Conservation (phyloP, 495 filamentous ascomycete genomes). For the Hapsidospora chrysogenum region DNA sequence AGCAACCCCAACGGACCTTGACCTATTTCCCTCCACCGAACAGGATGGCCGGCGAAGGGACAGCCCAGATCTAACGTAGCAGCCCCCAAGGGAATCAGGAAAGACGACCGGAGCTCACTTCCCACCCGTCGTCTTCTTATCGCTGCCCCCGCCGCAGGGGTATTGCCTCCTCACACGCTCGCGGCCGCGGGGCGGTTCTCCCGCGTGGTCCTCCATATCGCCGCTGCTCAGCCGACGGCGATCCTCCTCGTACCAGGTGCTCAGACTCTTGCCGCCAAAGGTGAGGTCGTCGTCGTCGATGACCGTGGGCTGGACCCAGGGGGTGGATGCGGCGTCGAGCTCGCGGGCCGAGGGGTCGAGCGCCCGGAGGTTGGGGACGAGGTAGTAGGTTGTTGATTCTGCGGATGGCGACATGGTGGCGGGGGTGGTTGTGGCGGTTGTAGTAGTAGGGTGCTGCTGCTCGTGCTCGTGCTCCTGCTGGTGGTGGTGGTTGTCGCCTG, state of each 20-base stretch:
- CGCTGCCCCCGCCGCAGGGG: too few species aligned
- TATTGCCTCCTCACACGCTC: constrained; percentile 1
- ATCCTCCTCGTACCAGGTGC: constrained; percentile 39
- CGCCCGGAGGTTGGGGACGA: constrained; percentile 13
- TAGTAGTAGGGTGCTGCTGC: too few species aligned
- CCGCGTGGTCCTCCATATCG: constrained; percentile 4
- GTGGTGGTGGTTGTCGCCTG: too few species aligned
- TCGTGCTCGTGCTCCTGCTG: too few species aligned
- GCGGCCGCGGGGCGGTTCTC: constrained; percentile 1
- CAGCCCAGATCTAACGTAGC: too few species aligned
- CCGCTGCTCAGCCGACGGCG: constrained; percentile 15
- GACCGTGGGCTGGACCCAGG: constrained; percentile 34
- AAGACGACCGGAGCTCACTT: neutral
- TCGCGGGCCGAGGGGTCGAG: constrained; percentile 19
- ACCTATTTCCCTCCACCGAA: neutral
- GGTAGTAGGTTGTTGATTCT: constrained; percentile 15
- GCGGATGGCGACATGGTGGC: constrained; percentile 1
- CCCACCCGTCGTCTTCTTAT: constrained; percentile 1
- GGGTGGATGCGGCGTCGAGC: too few species aligned
- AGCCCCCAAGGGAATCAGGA: neutral
- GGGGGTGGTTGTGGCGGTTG: too few species aligned
- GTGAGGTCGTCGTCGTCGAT: constrained; percentile 41
- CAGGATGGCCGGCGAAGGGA: neutral
- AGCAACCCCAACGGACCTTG: neutral
- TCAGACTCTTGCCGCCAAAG: constrained; percentile 38